Conservation (phyloP, 345 rosid genomes). For the Salix caprea region DNA sequence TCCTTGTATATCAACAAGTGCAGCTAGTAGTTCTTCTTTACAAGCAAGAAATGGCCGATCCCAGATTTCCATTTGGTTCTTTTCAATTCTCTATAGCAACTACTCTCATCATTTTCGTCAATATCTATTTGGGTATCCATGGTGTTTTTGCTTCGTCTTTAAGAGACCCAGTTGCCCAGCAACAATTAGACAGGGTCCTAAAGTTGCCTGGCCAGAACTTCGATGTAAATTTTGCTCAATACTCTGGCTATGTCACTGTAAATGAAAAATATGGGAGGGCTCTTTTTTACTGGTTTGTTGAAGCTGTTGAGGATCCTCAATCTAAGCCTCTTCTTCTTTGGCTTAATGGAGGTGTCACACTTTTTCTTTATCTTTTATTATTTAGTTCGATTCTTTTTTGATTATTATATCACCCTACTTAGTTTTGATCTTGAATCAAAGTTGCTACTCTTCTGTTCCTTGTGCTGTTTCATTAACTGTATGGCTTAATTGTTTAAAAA, state of each 20-base stretch:
- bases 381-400: background rate
- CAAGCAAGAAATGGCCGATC: constrained; percentile 14
- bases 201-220: constrained; percentile 68
- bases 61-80: constrained; percentile 1
- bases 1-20: background rate
- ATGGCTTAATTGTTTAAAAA: background rate
- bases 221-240: constrained; percentile 61
- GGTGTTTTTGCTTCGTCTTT: constrained; percentile 7
- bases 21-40: background rate
- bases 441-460: background rate
- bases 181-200: constrained; percentile 55
- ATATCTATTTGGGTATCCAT: constrained; percentile 24
- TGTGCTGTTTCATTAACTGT: background rate
- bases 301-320: constrained; percentile 17
- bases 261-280: constrained; percentile 63
- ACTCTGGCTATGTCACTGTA: constrained; percentile 67
- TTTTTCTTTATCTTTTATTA: background rate
- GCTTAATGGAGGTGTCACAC: constrained; percentile 56
- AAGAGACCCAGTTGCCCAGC: constrained; percentile 36
- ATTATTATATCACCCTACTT: background rate
- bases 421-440: background rate
- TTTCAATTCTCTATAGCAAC: background rate
- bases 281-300: constrained; percentile 80
- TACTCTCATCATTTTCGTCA: constrained; percentile 4
- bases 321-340: background rate